Conservation (phyloP, 1,284 basidiomycete species). For the Inonotus obliquus region DNA sequence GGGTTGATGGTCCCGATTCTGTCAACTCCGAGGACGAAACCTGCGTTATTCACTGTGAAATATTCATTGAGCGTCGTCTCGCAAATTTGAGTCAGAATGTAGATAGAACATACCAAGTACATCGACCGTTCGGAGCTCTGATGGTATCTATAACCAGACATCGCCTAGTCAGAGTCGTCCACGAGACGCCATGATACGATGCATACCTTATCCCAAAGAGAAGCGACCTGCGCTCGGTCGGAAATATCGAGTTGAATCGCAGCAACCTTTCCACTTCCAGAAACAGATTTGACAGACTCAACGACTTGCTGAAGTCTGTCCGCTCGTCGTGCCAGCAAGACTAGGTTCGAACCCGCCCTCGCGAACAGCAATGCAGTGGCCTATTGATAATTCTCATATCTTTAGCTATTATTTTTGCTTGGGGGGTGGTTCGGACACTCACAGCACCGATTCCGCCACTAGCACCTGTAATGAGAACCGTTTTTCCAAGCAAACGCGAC, state of each 20-base stretch:
- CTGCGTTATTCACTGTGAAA: conserved; percentile 77
- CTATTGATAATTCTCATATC: conserved; percentile 39
- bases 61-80: not conserved
- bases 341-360: conserved; percentile 75
- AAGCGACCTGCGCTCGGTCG: conserved; percentile 63
- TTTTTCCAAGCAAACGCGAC: conserved; percentile 75
- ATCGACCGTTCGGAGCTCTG: conserved; percentile 63
- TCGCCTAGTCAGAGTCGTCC: not conserved
- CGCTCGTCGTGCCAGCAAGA: conserved; percentile 64
- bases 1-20: conserved; percentile 75
- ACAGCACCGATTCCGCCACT: conserved; percentile 82
- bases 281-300: conserved; percentile 57
- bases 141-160: conserved; percentile 38
- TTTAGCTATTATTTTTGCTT: no score
- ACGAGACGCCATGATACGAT: no score
- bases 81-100: not conserved
- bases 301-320: conserved; percentile 63
- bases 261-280: conserved; percentile 66
- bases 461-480: conserved; percentile 83
- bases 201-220: conserved; percentile 52
- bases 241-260: conserved; percentile 70
- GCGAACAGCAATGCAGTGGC: conserved; percentile 84
- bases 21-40: conserved; percentile 81
- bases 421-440: no score
- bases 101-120: conserved; percentile 53